These are phyloP conservation scores for Pythium volutum DNA, from an alignment of 352 stramenopile genomes.

Conservation along the genomic window DNA sequence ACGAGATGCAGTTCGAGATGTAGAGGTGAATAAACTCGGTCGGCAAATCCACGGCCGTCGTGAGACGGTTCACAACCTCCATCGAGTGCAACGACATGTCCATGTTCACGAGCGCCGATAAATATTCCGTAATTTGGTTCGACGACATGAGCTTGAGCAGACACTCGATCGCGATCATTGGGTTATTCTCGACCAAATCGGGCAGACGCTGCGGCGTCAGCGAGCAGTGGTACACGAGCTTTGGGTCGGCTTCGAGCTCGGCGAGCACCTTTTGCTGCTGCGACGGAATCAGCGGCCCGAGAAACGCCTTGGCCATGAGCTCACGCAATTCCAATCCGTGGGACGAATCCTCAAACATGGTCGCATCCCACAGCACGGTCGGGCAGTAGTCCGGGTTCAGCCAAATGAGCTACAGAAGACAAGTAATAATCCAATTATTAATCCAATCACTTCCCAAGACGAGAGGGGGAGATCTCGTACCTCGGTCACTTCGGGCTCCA, in stretches of 20 bases:
- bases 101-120: constrained; percentile 97
- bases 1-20: constrained; percentile 99
- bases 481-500: constrained; percentile 82
- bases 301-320: constrained; percentile 89
- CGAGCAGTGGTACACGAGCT: constrained; percentile 91
- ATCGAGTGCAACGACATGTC: constrained; percentile 99
- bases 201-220: constrained; percentile 93
- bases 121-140: constrained; percentile 94
- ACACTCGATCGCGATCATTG: constrained; percentile 96
- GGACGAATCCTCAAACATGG: constrained; percentile 82
- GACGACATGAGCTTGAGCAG: constrained; percentile 90
- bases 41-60: constrained; percentile 90
- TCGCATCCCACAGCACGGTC: constrained; percentile 88
- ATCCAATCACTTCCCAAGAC: not conserved
- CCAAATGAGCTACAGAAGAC: constrained; percentile 68
- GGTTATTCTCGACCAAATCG: constrained; percentile 98
- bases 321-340: constrained; percentile 86
- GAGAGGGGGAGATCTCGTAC: constrained; percentile 20
- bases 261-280: constrained; percentile 89
- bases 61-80: constrained; percentile 95
- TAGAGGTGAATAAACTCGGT: constrained; percentile 99
- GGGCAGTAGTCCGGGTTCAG: constrained; percentile 91
- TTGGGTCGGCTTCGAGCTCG: constrained; percentile 86
- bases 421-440: too few species aligned
- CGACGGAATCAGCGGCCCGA: constrained; percentile 82